Evolutionary conservation across 2,329 filamentous ascomycete genomes (phyloP).

Genomic region (Beauveria caledonica): DNA sequence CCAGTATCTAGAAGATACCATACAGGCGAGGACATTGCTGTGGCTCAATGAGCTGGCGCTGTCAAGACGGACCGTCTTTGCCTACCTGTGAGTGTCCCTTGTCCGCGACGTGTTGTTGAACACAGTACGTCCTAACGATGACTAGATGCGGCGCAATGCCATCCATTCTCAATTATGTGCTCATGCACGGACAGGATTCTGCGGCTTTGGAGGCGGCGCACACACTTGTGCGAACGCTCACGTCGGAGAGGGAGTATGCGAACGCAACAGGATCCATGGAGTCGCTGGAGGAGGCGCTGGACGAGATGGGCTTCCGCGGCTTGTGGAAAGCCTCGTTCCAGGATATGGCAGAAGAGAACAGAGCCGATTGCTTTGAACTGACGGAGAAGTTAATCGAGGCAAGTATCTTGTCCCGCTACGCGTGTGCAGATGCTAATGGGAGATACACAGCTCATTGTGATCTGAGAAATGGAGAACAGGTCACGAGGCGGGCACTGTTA

Average conservation of each 20-base stretch:
- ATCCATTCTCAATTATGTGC: constrained; percentile 50
- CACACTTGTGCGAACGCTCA: constrained; percentile 49
- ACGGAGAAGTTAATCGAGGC: constrained; percentile 57
- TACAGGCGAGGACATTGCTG: constrained; percentile 49
- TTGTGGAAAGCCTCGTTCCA: constrained; percentile 52
- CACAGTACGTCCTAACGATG: constrained; percentile 15
- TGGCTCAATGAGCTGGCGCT: constrained; percentile 53
- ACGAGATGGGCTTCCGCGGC: constrained; percentile 55
- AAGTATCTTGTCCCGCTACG: constrained; percentile 17
- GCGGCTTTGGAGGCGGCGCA: constrained; percentile 53
- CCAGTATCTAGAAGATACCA: constrained; percentile 52
- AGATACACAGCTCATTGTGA: constrained; percentile 10
- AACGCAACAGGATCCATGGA: constrained; percentile 39
- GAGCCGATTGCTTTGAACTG: constrained; percentile 43
- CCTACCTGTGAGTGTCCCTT: constrained; percentile 39
- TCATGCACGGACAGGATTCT: constrained; percentile 56
- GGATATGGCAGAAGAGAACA: constrained; percentile 39
- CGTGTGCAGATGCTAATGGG: not conserved
- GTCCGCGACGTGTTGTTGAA: not conserved
- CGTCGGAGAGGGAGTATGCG: constrained; percentile 44
- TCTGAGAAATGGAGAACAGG: not conserved
- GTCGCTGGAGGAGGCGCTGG: constrained; percentile 43
- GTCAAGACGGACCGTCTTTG: constrained; percentile 46
- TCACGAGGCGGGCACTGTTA: not conserved
- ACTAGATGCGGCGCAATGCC: constrained; percentile 44